Conservation (phyloP, 2,329 filamentous ascomycete genomes). For the Trichoderma sp. region DNA sequence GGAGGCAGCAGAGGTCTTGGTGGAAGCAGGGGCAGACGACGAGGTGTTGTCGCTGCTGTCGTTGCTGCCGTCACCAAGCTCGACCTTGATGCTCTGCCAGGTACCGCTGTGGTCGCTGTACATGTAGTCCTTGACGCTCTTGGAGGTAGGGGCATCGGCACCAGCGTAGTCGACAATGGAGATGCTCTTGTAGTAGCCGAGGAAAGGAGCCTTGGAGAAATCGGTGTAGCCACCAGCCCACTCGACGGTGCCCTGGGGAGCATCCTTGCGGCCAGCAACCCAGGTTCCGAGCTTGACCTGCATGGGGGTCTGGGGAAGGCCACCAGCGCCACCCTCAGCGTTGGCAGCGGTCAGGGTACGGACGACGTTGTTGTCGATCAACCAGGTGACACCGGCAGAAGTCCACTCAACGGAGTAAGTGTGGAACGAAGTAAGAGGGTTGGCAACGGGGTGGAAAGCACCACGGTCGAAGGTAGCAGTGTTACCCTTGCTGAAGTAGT, state of each 20-base stretch:
- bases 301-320: slow-evolving; percentile 75
- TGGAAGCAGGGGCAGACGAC: slow-evolving; percentile 22
- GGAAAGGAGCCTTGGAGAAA: slow-evolving; percentile 57
- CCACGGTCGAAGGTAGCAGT: slow-evolving; percentile 72
- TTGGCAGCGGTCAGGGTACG: slow-evolving; percentile 65
- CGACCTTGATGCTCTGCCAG: slow-evolving; percentile 57
- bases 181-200: slow-evolving; percentile 61
- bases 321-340: slow-evolving; percentile 55
- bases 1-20: slow-evolving; percentile 26
- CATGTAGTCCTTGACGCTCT: slow-evolving; percentile 55
- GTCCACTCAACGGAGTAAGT: slow-evolving; percentile 74
- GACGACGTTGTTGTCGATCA: slow-evolving; percentile 62
- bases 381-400: slow-evolving; percentile 64
- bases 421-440: slow-evolving; percentile 57
- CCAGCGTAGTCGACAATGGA: slow-evolving; percentile 59
- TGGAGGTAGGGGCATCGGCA: slow-evolving; percentile 45
- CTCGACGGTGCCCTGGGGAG: slow-evolving; percentile 70
- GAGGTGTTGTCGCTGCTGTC: slow-evolving; percentile 26
- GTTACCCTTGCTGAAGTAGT: slow-evolving; percentile 81
- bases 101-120: slow-evolving; percentile 55
- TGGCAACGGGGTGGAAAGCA: slow-evolving; percentile 60
- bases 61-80: slow-evolving; percentile 42
- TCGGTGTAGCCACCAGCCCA: slow-evolving; percentile 69
- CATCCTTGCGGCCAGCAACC: slow-evolving; percentile 61
- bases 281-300: slow-evolving; percentile 71